Conservation (phyloP, 2,329 filamentous ascomycete genomes). For the Chlorencoelia australis region DNA sequence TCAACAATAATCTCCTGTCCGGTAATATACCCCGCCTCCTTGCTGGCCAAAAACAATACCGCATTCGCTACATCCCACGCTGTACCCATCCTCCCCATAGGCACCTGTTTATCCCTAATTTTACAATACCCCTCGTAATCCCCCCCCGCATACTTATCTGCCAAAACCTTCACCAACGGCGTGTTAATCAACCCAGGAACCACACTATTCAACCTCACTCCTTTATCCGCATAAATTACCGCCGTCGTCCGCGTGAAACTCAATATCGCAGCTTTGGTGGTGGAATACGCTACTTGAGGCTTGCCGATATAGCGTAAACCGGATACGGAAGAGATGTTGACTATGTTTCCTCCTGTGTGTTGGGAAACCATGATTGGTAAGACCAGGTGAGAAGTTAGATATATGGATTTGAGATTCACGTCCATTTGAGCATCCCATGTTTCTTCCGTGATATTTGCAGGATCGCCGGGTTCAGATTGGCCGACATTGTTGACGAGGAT, state of each 20-base stretch:
- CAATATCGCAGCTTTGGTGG: constrained; percentile 40
- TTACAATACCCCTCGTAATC: constrained; percentile 39
- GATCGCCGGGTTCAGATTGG: constrained; percentile 41
- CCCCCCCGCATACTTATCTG: constrained; percentile 34
- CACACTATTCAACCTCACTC: constrained; percentile 42
- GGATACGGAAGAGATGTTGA: constrained; percentile 41
- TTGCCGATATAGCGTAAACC: constrained; percentile 42
- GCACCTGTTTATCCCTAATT: constrained; percentile 45
- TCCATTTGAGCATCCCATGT: constrained; percentile 43
- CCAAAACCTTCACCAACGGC: constrained; percentile 37
- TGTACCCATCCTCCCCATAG: constrained; percentile 48
- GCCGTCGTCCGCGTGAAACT: constrained; percentile 40
- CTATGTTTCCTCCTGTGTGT: constrained; percentile 31
- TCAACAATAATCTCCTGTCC: constrained; percentile 43
- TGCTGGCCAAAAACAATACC: constrained; percentile 37
- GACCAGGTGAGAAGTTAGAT: constrained; percentile 41
- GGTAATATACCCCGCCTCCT: constrained; percentile 41
- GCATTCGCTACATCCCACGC: constrained; percentile 50
- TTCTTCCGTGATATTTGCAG: constrained; percentile 38
- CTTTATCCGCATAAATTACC: constrained; percentile 38
- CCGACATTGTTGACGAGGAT: constrained; percentile 53
- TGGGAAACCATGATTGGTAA: constrained; percentile 45
- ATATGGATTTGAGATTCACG: constrained; percentile 46
- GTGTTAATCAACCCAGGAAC: constrained; percentile 48
- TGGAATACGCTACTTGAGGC: constrained; percentile 43